Conservation (phyloP, 2,329 filamentous ascomycete genomes). For the Aulographum hederae region DNA sequence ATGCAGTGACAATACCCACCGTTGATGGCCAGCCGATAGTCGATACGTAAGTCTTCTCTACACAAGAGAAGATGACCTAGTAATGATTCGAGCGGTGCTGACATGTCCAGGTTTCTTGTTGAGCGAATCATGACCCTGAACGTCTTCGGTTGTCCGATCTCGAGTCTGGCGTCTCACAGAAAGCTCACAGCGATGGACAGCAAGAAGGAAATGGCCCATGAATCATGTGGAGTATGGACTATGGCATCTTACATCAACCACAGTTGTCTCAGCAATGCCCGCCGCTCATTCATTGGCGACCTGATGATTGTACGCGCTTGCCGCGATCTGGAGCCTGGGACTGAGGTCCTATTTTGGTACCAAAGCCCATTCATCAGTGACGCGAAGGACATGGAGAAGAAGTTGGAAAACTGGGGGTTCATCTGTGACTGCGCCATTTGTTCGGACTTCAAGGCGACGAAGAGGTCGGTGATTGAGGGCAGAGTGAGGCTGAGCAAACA, state of each 20-base stretch:
- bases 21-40: slow-evolving; percentile 1
- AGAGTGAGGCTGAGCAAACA: slow-evolving; percentile 4
- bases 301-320: slow-evolving; percentile 10
- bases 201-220: slow-evolving; percentile 1
- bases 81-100: not conserved
- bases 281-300: slow-evolving; percentile 1
- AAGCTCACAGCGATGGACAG: not conserved
- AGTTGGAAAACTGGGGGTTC: slow-evolving; percentile 7
- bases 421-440: slow-evolving; percentile 9
- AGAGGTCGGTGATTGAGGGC: slow-evolving; percentile 1
- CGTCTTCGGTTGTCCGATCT: slow-evolving; percentile 1
- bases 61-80: not conserved
- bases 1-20: not conserved
- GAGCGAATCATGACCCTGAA: slow-evolving; percentile 6
- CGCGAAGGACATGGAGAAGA: not conserved
- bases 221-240: slow-evolving; percentile 1
- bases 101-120: not conserved
- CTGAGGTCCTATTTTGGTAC: slow-evolving; percentile 17
- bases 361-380: slow-evolving; percentile 8
- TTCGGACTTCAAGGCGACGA: slow-evolving; percentile 6
- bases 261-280: not conserved
- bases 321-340: slow-evolving; percentile 13
- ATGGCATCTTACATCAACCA: slow-evolving; percentile 2
- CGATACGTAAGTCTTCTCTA: not conserved
- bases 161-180: not conserved